Percentiles rank a stretch among this genome's conserved stretches.
These are phyloP conservation scores for Fusarium sarcochroum DNA, from an alignment of 2,329 filamentous ascomycete species.

Conservation along the genomic window DNA sequence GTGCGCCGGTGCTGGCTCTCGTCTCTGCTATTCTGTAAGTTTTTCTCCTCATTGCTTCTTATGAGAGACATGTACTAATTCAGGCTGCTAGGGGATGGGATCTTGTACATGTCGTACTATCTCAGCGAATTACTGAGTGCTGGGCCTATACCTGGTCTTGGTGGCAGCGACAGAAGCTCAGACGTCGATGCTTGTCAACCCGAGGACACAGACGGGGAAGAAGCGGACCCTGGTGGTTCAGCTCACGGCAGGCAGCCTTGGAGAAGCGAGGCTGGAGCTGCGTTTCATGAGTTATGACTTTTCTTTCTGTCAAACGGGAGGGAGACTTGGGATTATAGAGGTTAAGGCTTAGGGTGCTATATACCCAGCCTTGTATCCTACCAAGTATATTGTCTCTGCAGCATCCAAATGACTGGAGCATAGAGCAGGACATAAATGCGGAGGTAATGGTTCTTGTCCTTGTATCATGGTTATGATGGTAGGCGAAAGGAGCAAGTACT, in stretches of 20 bases:
- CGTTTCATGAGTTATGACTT: constrained; percentile 39
- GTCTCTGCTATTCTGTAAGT: constrained; percentile 55
- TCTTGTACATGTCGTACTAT: constrained; percentile 43
- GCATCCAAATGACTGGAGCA: neutral
- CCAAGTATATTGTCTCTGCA: neutral
- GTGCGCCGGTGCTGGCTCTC: constrained; percentile 54
- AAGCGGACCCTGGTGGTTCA: constrained; percentile 41
- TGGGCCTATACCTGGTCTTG: constrained; percentile 40
- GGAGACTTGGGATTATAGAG: neutral
- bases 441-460: constrained; percentile 21
- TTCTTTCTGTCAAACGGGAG: constrained; percentile 14
- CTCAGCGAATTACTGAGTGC: constrained; percentile 39
- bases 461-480: neutral
- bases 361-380: neutral
- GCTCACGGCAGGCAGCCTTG: constrained; percentile 28
- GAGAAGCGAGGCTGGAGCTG: constrained; percentile 44
- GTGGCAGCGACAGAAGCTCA: constrained; percentile 39
- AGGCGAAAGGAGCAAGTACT: neutral
- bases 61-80: constrained; percentile 17
- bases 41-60: neutral
- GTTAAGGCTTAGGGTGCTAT: neutral
- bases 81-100: constrained; percentile 39
- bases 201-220: constrained; percentile 24
- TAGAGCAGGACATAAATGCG: constrained; percentile 5
- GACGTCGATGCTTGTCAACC: constrained; percentile 27